Percentiles rank a stretch among this genome's conserved stretches.
Conservation (phyloP, 768 basidiomycete species). For the Kondoa subrosea region DNA sequence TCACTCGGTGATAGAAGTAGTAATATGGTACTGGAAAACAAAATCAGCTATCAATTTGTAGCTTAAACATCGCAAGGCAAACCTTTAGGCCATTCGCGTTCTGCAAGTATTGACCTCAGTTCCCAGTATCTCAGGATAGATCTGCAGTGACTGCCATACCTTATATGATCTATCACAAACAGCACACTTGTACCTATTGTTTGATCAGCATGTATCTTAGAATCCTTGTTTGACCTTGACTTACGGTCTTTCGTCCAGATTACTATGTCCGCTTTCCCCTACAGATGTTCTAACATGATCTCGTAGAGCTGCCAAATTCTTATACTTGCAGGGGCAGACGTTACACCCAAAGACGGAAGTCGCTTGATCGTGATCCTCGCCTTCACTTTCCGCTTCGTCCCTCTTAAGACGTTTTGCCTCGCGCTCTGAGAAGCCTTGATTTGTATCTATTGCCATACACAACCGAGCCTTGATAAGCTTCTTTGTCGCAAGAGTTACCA, state of each 20-base stretch:
- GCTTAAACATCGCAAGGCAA: background rate
- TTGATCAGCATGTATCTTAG: background rate
- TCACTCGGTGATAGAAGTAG: background rate
- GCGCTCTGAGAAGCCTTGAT: no score
- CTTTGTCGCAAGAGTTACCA: no score
- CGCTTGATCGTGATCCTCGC: background rate
- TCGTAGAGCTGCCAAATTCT: background rate
- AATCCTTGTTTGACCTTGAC: no score
- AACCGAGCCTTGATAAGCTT: no score
- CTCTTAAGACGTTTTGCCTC: background rate
- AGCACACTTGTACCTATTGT: background rate
- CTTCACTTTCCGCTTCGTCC: background rate
- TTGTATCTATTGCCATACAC: no score
- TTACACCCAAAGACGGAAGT: background rate
- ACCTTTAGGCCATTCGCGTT: constrained; percentile 9
- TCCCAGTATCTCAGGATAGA: background rate
- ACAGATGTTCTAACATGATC: background rate
- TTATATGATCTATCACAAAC: constrained; percentile 1
- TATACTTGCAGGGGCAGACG: background rate
- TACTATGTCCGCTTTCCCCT: background rate
- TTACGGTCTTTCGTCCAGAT: background rate
- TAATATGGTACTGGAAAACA: constrained; percentile 5
- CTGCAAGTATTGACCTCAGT: background rate
- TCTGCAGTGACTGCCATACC: background rate
- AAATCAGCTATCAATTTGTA: background rate